phyloP scores from a whole-genome alignment of 129 eudicot genomes.

The Ambrosia trifida region DNA sequence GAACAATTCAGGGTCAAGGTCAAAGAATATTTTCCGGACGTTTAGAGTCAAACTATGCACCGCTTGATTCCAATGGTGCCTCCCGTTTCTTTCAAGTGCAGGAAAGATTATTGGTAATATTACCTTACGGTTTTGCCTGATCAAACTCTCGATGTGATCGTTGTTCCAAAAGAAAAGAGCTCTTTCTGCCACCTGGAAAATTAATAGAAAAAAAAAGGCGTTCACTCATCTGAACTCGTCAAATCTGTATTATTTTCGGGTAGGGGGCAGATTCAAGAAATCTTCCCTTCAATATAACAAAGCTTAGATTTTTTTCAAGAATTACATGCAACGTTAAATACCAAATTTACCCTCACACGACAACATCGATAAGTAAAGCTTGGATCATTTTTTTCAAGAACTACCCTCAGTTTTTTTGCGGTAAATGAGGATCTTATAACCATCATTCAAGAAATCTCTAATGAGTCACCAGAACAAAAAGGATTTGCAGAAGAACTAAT shows the following conservation, averaged over 20 bases:
- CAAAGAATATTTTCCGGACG: slow-evolving; percentile 73
- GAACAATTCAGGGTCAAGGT: slow-evolving; percentile 75
- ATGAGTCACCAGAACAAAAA: neutral
- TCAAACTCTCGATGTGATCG: slow-evolving; percentile 81
- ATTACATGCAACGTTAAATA: slow-evolving; percentile 7
- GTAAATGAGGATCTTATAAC: neutral
- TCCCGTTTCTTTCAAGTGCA: slow-evolving; percentile 68
- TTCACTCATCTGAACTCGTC: neutral
- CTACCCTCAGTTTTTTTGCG: neutral
- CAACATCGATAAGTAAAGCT: neutral
- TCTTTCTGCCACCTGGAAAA: slow-evolving; percentile 81
- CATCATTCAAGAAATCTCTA: neutral
- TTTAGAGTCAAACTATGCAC: slow-evolving; percentile 77
- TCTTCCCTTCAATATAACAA: slow-evolving; percentile 22
- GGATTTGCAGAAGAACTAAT: slow-evolving; percentile 8
- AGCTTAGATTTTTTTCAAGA: neutral
- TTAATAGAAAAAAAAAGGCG: neutral
- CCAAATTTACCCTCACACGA: slow-evolving; percentile 6
- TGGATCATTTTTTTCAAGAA: neutral
- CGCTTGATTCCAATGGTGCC: slow-evolving; percentile 88
- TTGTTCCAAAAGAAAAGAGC: slow-evolving; percentile 88
- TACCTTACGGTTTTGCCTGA: slow-evolving; percentile 77
- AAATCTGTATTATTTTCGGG: neutral
- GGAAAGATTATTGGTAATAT: slow-evolving; percentile 90
- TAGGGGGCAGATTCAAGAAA: slow-evolving; percentile 11